phyloP scores from a whole-genome alignment of 2,329 filamentous ascomycete species.

The Colletotrichum limetticola region DNA sequence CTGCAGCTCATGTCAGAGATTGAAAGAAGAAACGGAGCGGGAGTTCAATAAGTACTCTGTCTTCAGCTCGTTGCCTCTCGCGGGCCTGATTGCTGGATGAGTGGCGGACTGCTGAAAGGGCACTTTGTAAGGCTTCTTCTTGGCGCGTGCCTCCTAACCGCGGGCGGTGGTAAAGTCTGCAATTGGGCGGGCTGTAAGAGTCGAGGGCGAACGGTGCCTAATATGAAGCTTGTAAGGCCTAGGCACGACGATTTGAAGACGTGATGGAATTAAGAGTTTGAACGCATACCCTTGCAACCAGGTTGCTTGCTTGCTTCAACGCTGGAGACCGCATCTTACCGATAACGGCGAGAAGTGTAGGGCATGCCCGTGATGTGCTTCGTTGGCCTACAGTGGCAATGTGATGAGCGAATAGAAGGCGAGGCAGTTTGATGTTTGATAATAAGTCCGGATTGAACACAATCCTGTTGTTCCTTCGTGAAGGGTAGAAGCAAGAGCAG shows the following conservation, averaged over 20 bases:
- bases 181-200: slow-evolving; percentile 19
- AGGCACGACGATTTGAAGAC: not conserved
- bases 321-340: slow-evolving; percentile 24
- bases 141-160: slow-evolving; percentile 14
- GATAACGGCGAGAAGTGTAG: not conserved
- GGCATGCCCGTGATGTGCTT: not conserved
- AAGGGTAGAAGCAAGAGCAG: not conserved
- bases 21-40: not conserved
- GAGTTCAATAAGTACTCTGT: slow-evolving; percentile 51
- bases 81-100: slow-evolving; percentile 28
- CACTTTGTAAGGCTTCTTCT: slow-evolving; percentile 26
- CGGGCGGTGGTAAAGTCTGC: slow-evolving; percentile 27
- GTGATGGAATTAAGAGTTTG: not conserved
- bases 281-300: slow-evolving; percentile 23
- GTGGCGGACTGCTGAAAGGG: slow-evolving; percentile 28
- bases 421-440: not conserved
- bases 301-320: slow-evolving; percentile 24
- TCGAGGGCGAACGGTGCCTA: slow-evolving; percentile 23
- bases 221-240: not conserved
- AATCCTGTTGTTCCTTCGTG: not conserved
- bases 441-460: not conserved
- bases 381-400: not conserved
- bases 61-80: slow-evolving; percentile 58
- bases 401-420: not conserved
- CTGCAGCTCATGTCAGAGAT: slow-evolving; percentile 51